A percentile compares a stretch with the other conserved stretches of the same genome.
phyloP scores from a whole-genome alignment of 2,329 filamentous ascomycete genomes.

The Chaetomium strumarium region DNA sequence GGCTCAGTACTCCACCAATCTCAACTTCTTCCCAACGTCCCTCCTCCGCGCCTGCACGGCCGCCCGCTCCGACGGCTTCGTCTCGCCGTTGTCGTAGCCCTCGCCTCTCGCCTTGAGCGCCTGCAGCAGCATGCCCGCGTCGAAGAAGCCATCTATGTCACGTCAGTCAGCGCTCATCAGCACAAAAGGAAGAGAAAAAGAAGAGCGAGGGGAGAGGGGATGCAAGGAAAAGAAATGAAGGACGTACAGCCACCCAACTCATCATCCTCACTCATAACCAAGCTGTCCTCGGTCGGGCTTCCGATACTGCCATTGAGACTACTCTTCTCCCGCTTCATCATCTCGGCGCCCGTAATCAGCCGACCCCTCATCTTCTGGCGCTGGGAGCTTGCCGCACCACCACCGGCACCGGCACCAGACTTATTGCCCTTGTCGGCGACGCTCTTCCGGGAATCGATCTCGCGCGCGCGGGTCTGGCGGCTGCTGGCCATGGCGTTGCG shows the following conservation, averaged over 20 bases:
- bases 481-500: slow-evolving; percentile 28
- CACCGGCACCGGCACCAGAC: not conserved
- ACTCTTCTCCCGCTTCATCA: slow-evolving; percentile 30
- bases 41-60: slow-evolving; percentile 53
- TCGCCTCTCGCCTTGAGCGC: slow-evolving; percentile 70
- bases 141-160: slow-evolving; percentile 83
- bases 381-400: not conserved
- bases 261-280: slow-evolving; percentile 73
- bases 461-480: slow-evolving; percentile 23
- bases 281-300: slow-evolving; percentile 63
- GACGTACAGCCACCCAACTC: slow-evolving; percentile 88
- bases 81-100: slow-evolving; percentile 44
- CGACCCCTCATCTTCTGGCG: slow-evolving; percentile 64
- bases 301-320: slow-evolving; percentile 38
- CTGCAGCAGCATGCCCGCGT: slow-evolving; percentile 88
- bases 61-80: slow-evolving; percentile 53
- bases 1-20: slow-evolving; percentile 60
- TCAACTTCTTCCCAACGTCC: slow-evolving; percentile 69
- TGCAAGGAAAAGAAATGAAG: not conserved
- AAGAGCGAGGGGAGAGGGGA: not conserved
- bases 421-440: slow-evolving; percentile 38
- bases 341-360: slow-evolving; percentile 57
- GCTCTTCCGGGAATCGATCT: slow-evolving; percentile 30
- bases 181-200: not conserved
- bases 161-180: no score